These are phyloP conservation scores for Penicillium tannophilum DNA, from an alignment of 495 filamentous ascomycete genomes.

Conservation along the genomic window DNA sequence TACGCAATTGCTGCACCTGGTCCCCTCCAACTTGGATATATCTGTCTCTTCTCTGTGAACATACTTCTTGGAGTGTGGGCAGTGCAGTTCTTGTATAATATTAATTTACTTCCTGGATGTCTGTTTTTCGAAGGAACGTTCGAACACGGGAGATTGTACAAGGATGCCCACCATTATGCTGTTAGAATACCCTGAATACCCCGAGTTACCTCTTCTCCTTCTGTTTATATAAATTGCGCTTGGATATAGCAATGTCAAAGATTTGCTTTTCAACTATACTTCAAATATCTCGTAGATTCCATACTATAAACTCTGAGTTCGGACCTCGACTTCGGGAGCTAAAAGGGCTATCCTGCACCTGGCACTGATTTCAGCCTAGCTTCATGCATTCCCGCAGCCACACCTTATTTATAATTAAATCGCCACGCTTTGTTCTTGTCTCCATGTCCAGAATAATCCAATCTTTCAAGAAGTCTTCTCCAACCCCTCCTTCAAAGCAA, in stretches of 20 bases:
- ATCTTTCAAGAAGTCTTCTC: slow-evolving; percentile 1
- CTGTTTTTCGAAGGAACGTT: neutral
- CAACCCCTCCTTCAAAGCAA: slow-evolving; percentile 13
- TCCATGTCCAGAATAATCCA: too few relatives aligned
- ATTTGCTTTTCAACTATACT: neutral
- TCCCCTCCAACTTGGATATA: slow-evolving; percentile 1
- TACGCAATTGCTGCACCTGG: slow-evolving; percentile 1
- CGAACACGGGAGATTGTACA: slow-evolving; percentile 6
- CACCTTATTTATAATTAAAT: neutral
- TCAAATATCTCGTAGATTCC: too few relatives aligned
- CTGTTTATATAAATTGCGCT: slow-evolving; percentile 8
- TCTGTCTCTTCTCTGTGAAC: neutral
- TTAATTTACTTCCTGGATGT: slow-evolving; percentile 1
- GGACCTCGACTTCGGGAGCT: too few relatives aligned
- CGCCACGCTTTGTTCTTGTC: too few relatives aligned
- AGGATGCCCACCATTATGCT: slow-evolving; percentile 6
- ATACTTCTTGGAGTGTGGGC: neutral
- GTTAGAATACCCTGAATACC: slow-evolving; percentile 10
- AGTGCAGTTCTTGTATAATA: slow-evolving; percentile 8
- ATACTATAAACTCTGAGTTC: too few relatives aligned
- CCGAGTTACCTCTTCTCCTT: slow-evolving; percentile 12
- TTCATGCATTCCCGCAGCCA: neutral
- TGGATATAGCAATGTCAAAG: slow-evolving; percentile 1
- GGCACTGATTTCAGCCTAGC: too few relatives aligned
- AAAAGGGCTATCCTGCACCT: too few relatives aligned